Conservation (phyloP, 2,329 filamentous ascomycete species). For the Alternaria infectoria region DNA sequence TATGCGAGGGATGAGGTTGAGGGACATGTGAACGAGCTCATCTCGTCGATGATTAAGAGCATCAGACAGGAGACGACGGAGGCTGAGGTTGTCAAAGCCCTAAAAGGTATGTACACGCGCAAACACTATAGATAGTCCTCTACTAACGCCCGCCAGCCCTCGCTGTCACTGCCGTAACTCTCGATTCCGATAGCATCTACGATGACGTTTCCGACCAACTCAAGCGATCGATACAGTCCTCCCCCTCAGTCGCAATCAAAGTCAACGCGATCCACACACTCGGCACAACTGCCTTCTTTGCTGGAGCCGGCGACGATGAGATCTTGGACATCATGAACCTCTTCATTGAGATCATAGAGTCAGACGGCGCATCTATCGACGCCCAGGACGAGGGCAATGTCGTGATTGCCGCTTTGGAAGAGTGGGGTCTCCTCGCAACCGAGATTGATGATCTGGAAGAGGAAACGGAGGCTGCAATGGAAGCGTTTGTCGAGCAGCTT, state of each 20-base stretch:
- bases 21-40: conserved; percentile 64
- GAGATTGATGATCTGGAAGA: conserved; percentile 76
- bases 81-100: conserved; percentile 71
- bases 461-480: conserved; percentile 73
- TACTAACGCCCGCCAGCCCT: conserved; percentile 58
- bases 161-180: conserved; percentile 71
- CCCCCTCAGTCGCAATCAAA: conserved; percentile 69
- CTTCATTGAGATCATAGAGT: conserved; percentile 77
- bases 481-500: conserved; percentile 85
- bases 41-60: conserved; percentile 71
- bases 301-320: conserved; percentile 72
- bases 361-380: conserved; percentile 75
- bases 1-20: conserved; percentile 70
- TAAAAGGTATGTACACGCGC: conserved; percentile 59
- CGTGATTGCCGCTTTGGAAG: conserved; percentile 75
- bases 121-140: background rate
- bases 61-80: conserved; percentile 72
- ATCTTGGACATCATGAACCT: conserved; percentile 76
- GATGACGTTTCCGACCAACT: conserved; percentile 65
- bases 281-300: conserved; percentile 74
- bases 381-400: conserved; percentile 73
- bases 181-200: conserved; percentile 69
- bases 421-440: conserved; percentile 82
- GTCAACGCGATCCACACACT: conserved; percentile 75
- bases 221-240: conserved; percentile 70